Conservation (phyloP, 2,329 filamentous ascomycete genomes). For the Paraphoma chrysanthemicola region DNA sequence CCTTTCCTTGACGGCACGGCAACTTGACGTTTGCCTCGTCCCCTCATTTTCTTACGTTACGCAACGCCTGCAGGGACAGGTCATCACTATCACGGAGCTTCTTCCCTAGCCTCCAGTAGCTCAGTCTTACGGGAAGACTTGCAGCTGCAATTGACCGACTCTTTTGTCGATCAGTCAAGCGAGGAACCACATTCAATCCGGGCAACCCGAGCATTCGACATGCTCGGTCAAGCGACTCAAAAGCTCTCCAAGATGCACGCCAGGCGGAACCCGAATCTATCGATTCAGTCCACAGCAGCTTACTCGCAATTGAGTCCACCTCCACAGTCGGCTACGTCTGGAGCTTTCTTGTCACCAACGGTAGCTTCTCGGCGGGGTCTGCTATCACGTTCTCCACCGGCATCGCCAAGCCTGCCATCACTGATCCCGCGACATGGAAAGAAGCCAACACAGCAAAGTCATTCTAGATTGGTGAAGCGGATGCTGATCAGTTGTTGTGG, state of each 20-base stretch:
- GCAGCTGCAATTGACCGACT: slow-evolving; percentile 10
- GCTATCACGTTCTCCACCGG: slow-evolving; percentile 72
- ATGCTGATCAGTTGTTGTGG: slow-evolving; percentile 61
- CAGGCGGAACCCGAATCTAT: slow-evolving; percentile 55
- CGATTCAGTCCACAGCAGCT: slow-evolving; percentile 50
- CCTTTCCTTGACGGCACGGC: slow-evolving; percentile 16
- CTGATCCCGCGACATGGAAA: slow-evolving; percentile 71
- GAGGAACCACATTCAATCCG: not conserved
- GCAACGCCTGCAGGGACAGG: slow-evolving; percentile 23
- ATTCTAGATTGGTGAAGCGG: slow-evolving; percentile 63
- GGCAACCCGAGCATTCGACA: slow-evolving; percentile 23
- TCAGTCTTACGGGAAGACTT: slow-evolving; percentile 2
- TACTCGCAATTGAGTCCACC: slow-evolving; percentile 44
- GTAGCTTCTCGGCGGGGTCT: slow-evolving; percentile 58
- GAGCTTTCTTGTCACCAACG: slow-evolving; percentile 45
- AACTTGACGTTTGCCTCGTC: slow-evolving; percentile 19
- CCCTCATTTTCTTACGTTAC: slow-evolving; percentile 21
- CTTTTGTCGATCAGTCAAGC: slow-evolving; percentile 4
- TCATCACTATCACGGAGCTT: slow-evolving; percentile 2
- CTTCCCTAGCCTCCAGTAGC: not conserved
- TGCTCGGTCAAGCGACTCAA: slow-evolving; percentile 46
- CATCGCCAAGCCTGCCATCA: slow-evolving; percentile 73
- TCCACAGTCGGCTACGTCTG: slow-evolving; percentile 40
- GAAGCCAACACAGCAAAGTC: slow-evolving; percentile 61
- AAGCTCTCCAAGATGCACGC: slow-evolving; percentile 53